phyloP scores from a whole-genome alignment of 2,329 filamentous ascomycete genomes.

The Neonectria punicea region DNA sequence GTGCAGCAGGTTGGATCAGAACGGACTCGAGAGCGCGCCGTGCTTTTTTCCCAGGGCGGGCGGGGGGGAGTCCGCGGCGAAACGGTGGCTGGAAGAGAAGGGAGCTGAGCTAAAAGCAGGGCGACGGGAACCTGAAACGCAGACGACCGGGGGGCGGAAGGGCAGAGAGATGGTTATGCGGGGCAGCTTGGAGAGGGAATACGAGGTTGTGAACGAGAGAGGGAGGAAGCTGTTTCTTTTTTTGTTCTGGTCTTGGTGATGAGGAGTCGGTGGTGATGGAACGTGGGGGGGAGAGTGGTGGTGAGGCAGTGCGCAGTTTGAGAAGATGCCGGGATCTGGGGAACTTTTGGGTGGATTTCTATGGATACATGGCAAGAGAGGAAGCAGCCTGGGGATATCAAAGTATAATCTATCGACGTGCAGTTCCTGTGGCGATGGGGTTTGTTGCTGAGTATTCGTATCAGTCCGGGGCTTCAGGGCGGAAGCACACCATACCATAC shows the following conservation, averaged over 20 bases:
- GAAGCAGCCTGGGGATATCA: not conserved
- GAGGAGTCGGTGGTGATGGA: not conserved
- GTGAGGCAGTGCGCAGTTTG: not conserved
- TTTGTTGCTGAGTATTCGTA: not conserved
- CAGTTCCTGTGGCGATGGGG: not conserved
- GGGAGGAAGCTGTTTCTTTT: not conserved
- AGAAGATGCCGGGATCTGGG: not conserved
- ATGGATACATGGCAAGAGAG: not conserved
- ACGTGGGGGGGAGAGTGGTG: not conserved
- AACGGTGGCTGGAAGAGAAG: conserved; percentile 12
- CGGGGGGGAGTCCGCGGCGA: not conserved
- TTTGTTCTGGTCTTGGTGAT: not conserved
- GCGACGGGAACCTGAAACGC: conserved; percentile 32
- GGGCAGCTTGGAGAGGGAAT: conserved; percentile 3
- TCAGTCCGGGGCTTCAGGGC: not conserved
- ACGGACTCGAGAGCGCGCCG: conserved; percentile 12
- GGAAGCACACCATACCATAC: not conserved
- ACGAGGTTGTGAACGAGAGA: conserved; percentile 4
- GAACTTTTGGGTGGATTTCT: not conserved
- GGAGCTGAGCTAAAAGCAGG: conserved; percentile 1
- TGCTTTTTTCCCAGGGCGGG: not conserved
- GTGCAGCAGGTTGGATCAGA: not conserved
- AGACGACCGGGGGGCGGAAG: conserved; percentile 19
- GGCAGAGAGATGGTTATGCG: not conserved
- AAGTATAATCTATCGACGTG: conserved; percentile 1